Evolutionary conservation across 495 filamentous ascomycete genomes (phyloP).

Genomic region (Hypoxylon subgilvum): DNA sequence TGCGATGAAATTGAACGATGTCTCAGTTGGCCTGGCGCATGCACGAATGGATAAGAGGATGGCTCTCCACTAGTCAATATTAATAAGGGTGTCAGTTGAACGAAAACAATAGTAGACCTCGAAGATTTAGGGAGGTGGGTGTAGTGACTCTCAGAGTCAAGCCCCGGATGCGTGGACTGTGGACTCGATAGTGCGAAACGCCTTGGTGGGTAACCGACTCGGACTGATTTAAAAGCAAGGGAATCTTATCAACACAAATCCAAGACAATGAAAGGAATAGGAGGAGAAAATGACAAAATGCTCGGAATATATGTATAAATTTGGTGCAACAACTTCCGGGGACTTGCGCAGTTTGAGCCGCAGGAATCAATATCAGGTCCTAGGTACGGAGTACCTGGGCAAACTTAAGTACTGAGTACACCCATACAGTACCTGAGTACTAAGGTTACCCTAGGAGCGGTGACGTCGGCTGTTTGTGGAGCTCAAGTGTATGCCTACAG

Average conservation of each 20-base stretch:
- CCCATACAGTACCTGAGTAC: no score
- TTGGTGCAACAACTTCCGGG: conserved; percentile 13
- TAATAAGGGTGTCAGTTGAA: conserved; percentile 23
- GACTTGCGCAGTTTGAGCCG: conserved; percentile 9
- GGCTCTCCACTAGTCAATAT: conserved; percentile 33
- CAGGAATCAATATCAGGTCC: conserved; percentile 24
- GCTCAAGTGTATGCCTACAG: conserved; percentile 6
- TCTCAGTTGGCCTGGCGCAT: conserved; percentile 17
- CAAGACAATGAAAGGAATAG: conserved; percentile 15
- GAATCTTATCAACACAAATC: conserved; percentile 18
- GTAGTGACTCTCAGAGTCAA: conserved; percentile 26
- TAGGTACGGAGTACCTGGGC: no score
- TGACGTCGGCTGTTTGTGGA: conserved; percentile 32
- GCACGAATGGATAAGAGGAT: no score
- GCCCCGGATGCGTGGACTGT: conserved; percentile 35
- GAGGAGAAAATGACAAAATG: not conserved
- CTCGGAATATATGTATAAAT: conserved; percentile 2
- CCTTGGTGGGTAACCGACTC: conserved; percentile 27
- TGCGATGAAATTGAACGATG: conserved; percentile 21
- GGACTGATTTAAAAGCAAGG: not conserved
- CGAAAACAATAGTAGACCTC: conserved; percentile 28
- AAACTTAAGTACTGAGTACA: no score
- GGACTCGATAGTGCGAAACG: conserved; percentile 34
- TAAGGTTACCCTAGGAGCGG: no score
- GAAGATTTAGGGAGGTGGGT: conserved; percentile 20